Base-by-base conservation (phyloP, 352 stramenopile genomes). In the Phytophthora hybrid region DNA sequence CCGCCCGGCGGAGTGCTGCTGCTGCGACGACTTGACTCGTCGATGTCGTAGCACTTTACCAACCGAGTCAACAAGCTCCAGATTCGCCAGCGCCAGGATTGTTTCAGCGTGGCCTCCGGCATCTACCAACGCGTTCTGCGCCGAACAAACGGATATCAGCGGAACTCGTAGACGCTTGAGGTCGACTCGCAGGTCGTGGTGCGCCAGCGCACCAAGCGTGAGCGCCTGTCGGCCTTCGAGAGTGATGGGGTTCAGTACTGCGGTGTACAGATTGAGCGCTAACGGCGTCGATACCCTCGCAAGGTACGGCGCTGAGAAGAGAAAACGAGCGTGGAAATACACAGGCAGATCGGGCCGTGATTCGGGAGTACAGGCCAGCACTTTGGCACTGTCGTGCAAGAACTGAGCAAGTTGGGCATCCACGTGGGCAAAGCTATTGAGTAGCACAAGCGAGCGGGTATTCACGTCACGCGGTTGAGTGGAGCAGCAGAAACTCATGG, bases 261-360 rank as follows among this genome's bases (percentile, higher is more conserved):
- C 96, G 19, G 96, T 99, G 78, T 98, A 98, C 34, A 99, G 76
- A 80, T 99, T 98, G 26, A 99, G 85, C 2, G 96, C 97, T 56
- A 99, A 77, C n/a, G 96, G 95, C 14, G 95, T 96, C 7, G 94
- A 97, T 11, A 98, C 96, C 34, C 95, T 91, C 13, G 83, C 84
- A 13, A 99, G 75, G 76, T 99, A 99, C 54, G 80, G 73, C 1
- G 84, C 61, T 0, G 90, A 98, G 81, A 99, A 99, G 34, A 99
- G 81, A 73, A 98, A 99, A 3, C 96, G 81, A 29, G 91, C 79
- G 82, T 98, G 98, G 79, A 99, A 99, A 78, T 99, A 99, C 10
- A 99, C 91, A 10, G 96, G 95, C 11, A 99, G 78, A 73, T 99
- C 95, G 9, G 97, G 95, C 11, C 96, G 81, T 14, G 89, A 94